These are phyloP conservation scores for Neurospora sp. DNA, from an alignment of 2,329 filamentous ascomycete species.

Conservation along the genomic window DNA sequence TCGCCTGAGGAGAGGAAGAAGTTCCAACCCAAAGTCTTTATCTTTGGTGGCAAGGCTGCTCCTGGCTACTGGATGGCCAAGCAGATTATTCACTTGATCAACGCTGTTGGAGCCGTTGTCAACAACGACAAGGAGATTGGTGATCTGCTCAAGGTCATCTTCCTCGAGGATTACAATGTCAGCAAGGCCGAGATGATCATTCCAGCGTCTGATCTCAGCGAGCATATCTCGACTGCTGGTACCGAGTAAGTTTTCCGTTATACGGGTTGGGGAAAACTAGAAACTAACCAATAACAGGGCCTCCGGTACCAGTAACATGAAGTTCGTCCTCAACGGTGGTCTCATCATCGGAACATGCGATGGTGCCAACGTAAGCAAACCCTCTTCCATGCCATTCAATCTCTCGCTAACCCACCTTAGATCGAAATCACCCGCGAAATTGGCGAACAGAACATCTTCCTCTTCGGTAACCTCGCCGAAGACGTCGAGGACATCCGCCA, in stretches of 20 bases:
- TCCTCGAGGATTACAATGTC: slow-evolving; percentile 97
- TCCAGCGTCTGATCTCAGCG: slow-evolving; percentile 90
- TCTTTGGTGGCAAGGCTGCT: slow-evolving; percentile 96
- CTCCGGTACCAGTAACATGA: slow-evolving; percentile 95
- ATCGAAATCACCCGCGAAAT: slow-evolving; percentile 98
- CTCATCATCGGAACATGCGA: slow-evolving; percentile 97
- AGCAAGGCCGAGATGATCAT: slow-evolving; percentile 97
- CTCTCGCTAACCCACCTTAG: slow-evolving; percentile 28
- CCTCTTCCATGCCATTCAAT: background rate
- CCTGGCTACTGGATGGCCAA: slow-evolving; percentile 99
- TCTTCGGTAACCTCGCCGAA: slow-evolving; percentile 92
- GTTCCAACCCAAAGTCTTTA: slow-evolving; percentile 76
- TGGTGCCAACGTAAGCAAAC: slow-evolving; percentile 73
- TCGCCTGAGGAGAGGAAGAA: slow-evolving; percentile 77
- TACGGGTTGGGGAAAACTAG: background rate
- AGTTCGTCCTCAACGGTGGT: slow-evolving; percentile 95
- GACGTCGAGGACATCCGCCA: slow-evolving; percentile 95
- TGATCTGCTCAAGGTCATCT: slow-evolving; percentile 92
- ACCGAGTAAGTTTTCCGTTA: slow-evolving; percentile 55
- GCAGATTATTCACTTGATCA: slow-evolving; percentile 95
- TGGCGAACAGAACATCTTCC: slow-evolving; percentile 94
- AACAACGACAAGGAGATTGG: slow-evolving; percentile 90
- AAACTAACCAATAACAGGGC: slow-evolving; percentile 30
- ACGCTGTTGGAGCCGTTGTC: slow-evolving; percentile 78
- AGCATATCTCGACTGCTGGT: slow-evolving; percentile 96